Conservation (phyloP, 129 eudicot species). For the Centrapalus pauciflorus region DNA sequence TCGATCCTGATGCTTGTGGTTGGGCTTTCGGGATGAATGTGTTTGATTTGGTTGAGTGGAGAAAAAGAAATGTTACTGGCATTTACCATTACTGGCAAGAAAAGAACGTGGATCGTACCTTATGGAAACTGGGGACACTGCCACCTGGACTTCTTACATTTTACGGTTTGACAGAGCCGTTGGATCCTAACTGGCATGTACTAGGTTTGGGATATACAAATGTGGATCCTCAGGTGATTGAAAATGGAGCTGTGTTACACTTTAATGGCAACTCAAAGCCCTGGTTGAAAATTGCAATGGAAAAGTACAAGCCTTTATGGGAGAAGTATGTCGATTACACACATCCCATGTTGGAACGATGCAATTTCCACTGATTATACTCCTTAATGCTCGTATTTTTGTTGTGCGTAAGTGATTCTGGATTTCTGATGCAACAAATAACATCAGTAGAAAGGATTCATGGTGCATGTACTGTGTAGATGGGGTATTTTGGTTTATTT, state of each 20-base stretch:
- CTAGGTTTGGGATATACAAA: conserved; percentile 55
- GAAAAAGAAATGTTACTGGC: conserved; percentile 44
- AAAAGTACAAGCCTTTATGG: conserved; percentile 49
- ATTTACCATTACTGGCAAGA: conserved; percentile 60
- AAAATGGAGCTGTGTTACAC: conserved; percentile 51
- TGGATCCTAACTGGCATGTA: conserved; percentile 58
- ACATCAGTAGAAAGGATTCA: not conserved
- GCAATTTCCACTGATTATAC: conserved; percentile 35
- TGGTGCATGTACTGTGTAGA: conserved; percentile 1
- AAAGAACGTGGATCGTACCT: conserved; percentile 43
- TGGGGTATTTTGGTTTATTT: conserved; percentile 12
- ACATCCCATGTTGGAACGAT: conserved; percentile 42
- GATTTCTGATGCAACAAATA: no score
- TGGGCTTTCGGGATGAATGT: conserved; percentile 70
- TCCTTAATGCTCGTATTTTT: not conserved
- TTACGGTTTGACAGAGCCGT: conserved; percentile 50
- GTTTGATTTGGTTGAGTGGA: conserved; percentile 56
- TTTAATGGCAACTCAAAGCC: conserved; percentile 57
- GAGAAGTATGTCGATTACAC: conserved; percentile 44
- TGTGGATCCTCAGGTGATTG: conserved; percentile 37
- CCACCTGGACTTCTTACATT: conserved; percentile 61
- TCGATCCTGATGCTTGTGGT: conserved; percentile 59
- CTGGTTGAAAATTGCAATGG: conserved; percentile 54
- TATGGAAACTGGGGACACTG: conserved; percentile 61
- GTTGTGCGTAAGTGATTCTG: conserved; percentile 15